These are phyloP conservation scores for Fusarium sp. DNA, from an alignment of 2,329 filamentous ascomycete species.

Conservation along the genomic window DNA sequence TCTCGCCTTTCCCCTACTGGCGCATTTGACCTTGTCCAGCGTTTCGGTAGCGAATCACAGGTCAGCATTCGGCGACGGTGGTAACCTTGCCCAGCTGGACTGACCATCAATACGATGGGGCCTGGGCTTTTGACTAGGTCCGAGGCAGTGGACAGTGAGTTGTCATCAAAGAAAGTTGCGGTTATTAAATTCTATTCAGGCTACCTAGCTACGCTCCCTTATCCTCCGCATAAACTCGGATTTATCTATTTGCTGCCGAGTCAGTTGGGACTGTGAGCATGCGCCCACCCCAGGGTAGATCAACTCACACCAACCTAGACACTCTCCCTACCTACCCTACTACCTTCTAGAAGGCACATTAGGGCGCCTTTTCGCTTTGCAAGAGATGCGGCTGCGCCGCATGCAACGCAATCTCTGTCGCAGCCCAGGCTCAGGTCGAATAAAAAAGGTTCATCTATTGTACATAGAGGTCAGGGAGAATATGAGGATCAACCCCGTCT, in stretches of 20 bases:
- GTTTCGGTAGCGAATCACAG: slow-evolving; percentile 52
- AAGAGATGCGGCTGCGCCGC: slow-evolving; percentile 39
- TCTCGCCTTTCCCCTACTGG: slow-evolving; percentile 39
- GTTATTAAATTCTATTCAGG: neutral
- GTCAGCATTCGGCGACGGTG: slow-evolving; percentile 30
- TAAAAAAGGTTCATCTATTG: slow-evolving; percentile 6
- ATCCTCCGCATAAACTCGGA: slow-evolving; percentile 9
- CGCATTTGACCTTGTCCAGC: slow-evolving; percentile 43
- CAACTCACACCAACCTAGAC: neutral
- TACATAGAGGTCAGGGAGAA: neutral
- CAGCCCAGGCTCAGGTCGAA: neutral
- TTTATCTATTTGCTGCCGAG: neutral
- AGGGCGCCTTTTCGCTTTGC: slow-evolving; percentile 14
- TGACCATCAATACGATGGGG: slow-evolving; percentile 7
- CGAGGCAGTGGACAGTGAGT: neutral
- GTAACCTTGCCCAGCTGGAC: slow-evolving; percentile 50
- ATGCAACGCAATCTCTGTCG: slow-evolving; percentile 44
- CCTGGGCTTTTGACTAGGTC: slow-evolving; percentile 18
- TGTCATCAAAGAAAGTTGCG: neutral
- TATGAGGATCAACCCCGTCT: slow-evolving; percentile 14
- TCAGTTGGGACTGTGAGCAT: neutral
- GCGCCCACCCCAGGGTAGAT: neutral
- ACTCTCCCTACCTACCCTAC: neutral
- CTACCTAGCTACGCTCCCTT: neutral
- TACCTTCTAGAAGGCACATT: slow-evolving; percentile 43